These are phyloP conservation scores for Moesziomyces parantarcticus DNA, from an alignment of 1,284 basidiomycete species.

Conservation along the genomic window DNA sequence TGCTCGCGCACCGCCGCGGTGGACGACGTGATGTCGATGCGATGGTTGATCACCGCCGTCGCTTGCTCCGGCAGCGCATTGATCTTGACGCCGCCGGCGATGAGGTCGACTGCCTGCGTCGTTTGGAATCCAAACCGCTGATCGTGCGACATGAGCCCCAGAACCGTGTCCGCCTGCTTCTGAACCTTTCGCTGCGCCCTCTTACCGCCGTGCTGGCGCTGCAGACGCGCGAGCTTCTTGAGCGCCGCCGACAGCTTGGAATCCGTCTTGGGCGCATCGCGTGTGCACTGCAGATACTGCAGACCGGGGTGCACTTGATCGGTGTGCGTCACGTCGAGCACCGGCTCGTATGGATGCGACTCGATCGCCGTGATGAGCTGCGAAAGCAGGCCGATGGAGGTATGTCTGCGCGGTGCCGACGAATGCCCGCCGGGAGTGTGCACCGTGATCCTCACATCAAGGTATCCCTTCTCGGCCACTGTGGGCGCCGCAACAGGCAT, in stretches of 20 bases:
- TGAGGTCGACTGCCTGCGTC: slow-evolving; percentile 78
- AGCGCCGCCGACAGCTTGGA: slow-evolving; percentile 69
- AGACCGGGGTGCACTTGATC: slow-evolving; percentile 68
- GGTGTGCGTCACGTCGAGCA: slow-evolving; percentile 56
- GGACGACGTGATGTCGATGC: slow-evolving; percentile 72
- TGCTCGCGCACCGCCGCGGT: slow-evolving; percentile 70
- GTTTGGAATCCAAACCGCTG: slow-evolving; percentile 73
- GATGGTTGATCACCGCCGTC: slow-evolving; percentile 74
- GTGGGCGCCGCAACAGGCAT: slow-evolving; percentile 69
- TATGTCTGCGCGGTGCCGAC: slow-evolving; percentile 73
- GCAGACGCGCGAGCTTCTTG: slow-evolving; percentile 68
- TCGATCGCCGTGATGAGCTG: slow-evolving; percentile 74
- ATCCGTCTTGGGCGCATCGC: slow-evolving; percentile 72
- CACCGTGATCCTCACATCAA: slow-evolving; percentile 62
- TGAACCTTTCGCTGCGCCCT: not conserved
- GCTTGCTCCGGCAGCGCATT: slow-evolving; percentile 75
- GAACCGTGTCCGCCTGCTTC: slow-evolving; percentile 19
- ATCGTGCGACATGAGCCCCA: slow-evolving; percentile 6
- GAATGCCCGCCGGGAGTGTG: slow-evolving; percentile 76
- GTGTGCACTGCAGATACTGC: slow-evolving; percentile 71
- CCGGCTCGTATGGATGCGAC: slow-evolving; percentile 70
- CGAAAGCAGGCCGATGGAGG: slow-evolving; percentile 75
- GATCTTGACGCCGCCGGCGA: slow-evolving; percentile 77
- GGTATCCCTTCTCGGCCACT: slow-evolving; percentile 76
- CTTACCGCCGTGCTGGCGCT: slow-evolving; percentile 7